A percentile compares a stretch with the other conserved stretches of the same genome.
phyloP scores from a whole-genome alignment of 495 filamentous ascomycete species.

The Penicillium coprophilum region DNA sequence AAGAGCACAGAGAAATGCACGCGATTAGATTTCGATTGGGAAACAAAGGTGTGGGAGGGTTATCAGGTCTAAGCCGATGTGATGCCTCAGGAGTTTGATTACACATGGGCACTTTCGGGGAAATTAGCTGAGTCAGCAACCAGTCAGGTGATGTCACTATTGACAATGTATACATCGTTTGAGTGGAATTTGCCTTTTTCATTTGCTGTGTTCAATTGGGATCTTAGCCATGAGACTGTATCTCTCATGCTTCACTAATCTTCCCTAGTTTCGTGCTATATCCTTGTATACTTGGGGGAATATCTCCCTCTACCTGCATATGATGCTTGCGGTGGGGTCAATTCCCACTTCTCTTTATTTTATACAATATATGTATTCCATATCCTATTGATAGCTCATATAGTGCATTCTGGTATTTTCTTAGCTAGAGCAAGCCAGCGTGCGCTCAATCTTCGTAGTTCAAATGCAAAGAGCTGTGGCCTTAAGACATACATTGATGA shows the following conservation, averaged over 20 bases:
- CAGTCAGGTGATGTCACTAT: conserved; percentile 30
- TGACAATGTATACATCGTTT: not conserved
- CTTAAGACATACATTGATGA: not conserved
- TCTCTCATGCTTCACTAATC: not conserved
- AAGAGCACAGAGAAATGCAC: conserved; percentile 3
- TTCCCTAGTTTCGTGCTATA: not conserved
- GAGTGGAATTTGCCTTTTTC: not conserved
- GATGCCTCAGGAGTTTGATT: conserved; percentile 29
- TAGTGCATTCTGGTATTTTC: not conserved
- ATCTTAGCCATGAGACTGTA: not conserved
- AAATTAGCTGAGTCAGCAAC: conserved; percentile 28
- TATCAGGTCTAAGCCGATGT: conserved; percentile 23
- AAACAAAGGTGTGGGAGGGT: conserved; percentile 17
- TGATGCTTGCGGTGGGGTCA: conserved; percentile 1
- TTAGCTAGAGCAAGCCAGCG: not conserved
- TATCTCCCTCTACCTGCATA: not conserved
- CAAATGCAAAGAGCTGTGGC: not conserved
- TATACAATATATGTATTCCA: not conserved
- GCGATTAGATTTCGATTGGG: conserved; percentile 20
- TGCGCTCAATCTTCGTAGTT: not conserved
- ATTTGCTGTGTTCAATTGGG: not conserved
- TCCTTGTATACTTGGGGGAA: not conserved
- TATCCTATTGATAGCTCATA: not conserved
- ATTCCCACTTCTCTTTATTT: not conserved
- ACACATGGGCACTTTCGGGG: conserved; percentile 18